phyloP scores from a whole-genome alignment of 805 yeast genomes.

The Candida nemodendra region DNA sequence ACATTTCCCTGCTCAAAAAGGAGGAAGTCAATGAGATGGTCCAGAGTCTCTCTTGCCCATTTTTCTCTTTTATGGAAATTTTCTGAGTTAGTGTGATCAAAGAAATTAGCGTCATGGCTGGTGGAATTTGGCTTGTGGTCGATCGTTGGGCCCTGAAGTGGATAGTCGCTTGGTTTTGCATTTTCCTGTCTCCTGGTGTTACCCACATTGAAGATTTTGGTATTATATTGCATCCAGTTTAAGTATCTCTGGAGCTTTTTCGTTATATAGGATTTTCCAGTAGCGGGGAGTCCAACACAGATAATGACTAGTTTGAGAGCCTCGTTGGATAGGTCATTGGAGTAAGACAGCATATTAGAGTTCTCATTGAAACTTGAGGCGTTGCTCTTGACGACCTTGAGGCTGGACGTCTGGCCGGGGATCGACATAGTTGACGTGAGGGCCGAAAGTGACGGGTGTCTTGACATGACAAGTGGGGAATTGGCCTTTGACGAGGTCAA shows the following conservation, averaged over 20 bases:
- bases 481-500: slow-evolving; percentile 23
- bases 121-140: slow-evolving; percentile 21
- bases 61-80: slow-evolving; percentile 45
- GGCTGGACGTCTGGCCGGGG: slow-evolving; percentile 27
- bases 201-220: slow-evolving; percentile 73
- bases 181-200: slow-evolving; percentile 62
- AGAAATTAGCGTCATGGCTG: slow-evolving; percentile 41
- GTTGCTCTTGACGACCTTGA: slow-evolving; percentile 14
- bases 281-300: slow-evolving; percentile 74
- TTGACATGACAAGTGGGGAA: slow-evolving; percentile 22
- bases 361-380: slow-evolving; percentile 8
- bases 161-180: slow-evolving; percentile 37
- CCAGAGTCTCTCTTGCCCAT: slow-evolving; percentile 52
- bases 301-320: slow-evolving; percentile 58
- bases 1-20: slow-evolving; percentile 44
- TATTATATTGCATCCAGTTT: slow-evolving; percentile 60
- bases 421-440: slow-evolving; percentile 27
- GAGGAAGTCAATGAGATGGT: slow-evolving; percentile 43
- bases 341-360: slow-evolving; percentile 7
- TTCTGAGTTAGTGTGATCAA: slow-evolving; percentile 43
- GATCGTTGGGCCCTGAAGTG: slow-evolving; percentile 35
- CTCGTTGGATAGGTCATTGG: slow-evolving; percentile 20
- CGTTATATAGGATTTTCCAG: slow-evolving; percentile 74
- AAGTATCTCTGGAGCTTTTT: slow-evolving; percentile 58
- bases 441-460: slow-evolving; percentile 23